Evolutionary conservation across 2,329 filamentous ascomycete species (phyloP).

Genomic region (Ascochyta clinopodiicola): DNA sequence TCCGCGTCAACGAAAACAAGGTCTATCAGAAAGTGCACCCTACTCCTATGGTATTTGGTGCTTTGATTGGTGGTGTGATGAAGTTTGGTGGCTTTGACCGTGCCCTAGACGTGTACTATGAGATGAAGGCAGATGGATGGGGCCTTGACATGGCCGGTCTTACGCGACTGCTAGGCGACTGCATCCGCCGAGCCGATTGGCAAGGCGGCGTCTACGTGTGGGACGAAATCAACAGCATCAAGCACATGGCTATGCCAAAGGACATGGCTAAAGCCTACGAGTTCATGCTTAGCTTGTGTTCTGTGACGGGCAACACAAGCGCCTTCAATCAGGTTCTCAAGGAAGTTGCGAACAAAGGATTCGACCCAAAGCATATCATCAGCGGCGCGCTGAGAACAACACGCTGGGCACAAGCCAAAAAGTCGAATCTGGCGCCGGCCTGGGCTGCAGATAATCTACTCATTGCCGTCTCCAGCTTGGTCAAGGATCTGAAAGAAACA

Average conservation of each 20-base stretch:
- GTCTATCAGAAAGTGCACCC: conserved; percentile 54
- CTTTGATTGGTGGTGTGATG: conserved; percentile 52
- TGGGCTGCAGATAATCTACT: conserved; percentile 44
- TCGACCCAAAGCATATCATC: conserved; percentile 36
- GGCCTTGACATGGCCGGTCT: conserved; percentile 51
- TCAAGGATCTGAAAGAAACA: conserved; percentile 21
- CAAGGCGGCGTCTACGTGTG: conserved; percentile 48
- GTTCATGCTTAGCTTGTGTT: conserved; percentile 43
- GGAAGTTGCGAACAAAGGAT: conserved; percentile 33
- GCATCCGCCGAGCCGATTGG: conserved; percentile 48
- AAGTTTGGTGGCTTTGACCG: conserved; percentile 55
- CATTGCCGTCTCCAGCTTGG: conserved; percentile 38
- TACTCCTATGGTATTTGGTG: conserved; percentile 53
- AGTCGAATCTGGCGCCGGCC: conserved; percentile 28
- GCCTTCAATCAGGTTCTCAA: conserved; percentile 43
- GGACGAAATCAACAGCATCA: conserved; percentile 50
- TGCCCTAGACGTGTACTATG: conserved; percentile 50
- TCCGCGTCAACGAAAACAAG: conserved; percentile 31
- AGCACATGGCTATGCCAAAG: conserved; percentile 22
- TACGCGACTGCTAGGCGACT: conserved; percentile 50
- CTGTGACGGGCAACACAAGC: conserved; percentile 37
- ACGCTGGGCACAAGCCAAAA: conserved; percentile 22
- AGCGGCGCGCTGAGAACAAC: conserved; percentile 24
- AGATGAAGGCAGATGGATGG: conserved; percentile 55
- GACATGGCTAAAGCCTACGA: conserved; percentile 40